phyloP scores from a whole-genome alignment of 2,329 filamentous ascomycete genomes.

The Venturia nashicola region DNA sequence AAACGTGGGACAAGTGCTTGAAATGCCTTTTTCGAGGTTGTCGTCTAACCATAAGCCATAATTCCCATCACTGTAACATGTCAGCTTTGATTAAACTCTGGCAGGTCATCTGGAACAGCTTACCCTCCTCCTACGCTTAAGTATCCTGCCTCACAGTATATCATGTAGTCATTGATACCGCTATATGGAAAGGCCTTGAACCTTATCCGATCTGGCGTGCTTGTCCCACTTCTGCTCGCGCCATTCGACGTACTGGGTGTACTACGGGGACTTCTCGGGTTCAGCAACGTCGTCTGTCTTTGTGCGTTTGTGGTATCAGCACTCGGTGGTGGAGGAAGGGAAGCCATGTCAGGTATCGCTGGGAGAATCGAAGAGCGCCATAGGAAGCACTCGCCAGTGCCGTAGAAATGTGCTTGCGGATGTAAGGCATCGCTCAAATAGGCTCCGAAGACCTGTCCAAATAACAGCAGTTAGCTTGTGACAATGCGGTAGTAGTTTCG shows the following conservation, averaged over 20 bases:
- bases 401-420: slow-evolving; percentile 75
- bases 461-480: slow-evolving; percentile 10
- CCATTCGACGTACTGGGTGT: slow-evolving; percentile 15
- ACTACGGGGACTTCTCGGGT: slow-evolving; percentile 9
- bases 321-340: slow-evolving; percentile 56
- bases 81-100: background rate
- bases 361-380: slow-evolving; percentile 64
- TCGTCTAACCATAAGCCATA: slow-evolving; percentile 93
- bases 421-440: slow-evolving; percentile 86
- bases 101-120: slow-evolving; percentile 17
- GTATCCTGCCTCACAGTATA: slow-evolving; percentile 78
- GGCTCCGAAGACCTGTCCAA: slow-evolving; percentile 63
- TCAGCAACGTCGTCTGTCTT: slow-evolving; percentile 47
- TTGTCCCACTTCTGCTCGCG: slow-evolving; percentile 32
- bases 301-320: slow-evolving; percentile 50
- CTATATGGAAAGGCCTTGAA: slow-evolving; percentile 98
- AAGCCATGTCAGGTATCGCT: slow-evolving; percentile 33
- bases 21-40: slow-evolving; percentile 70
- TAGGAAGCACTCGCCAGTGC: slow-evolving; percentile 91
- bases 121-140: slow-evolving; percentile 73
- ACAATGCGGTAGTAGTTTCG: background rate
- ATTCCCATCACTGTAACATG: slow-evolving; percentile 52
- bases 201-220: slow-evolving; percentile 62
- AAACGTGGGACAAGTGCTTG: slow-evolving; percentile 77
- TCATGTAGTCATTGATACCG: slow-evolving; percentile 92